These are phyloP conservation scores for Neoascochyta sp. DNA, from an alignment of 2,329 filamentous ascomycete species.

Conservation along the genomic window DNA sequence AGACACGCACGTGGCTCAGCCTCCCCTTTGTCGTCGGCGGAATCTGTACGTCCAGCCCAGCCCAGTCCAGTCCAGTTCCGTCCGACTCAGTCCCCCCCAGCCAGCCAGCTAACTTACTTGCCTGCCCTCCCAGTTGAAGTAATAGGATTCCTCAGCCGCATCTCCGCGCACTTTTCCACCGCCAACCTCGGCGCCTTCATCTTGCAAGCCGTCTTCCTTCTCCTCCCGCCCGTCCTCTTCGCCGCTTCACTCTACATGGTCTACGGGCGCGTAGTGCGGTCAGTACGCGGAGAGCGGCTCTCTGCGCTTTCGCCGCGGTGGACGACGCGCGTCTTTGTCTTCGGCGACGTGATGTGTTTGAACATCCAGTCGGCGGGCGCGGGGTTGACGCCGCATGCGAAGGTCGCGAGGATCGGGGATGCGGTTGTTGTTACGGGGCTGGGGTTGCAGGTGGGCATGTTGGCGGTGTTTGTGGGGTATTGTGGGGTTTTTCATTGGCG, in stretches of 20 bases:
- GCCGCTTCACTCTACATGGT: constrained; percentile 46
- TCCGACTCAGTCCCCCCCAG: too few relatives aligned
- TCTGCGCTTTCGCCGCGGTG: constrained; percentile 42
- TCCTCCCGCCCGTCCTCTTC: constrained; percentile 43
- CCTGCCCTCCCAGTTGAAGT: constrained; percentile 50
- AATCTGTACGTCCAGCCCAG: constrained; percentile 41
- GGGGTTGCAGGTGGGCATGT: constrained; percentile 55
- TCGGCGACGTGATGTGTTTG: constrained; percentile 51
- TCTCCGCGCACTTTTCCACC: constrained; percentile 31
- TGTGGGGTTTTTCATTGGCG: constrained; percentile 48
- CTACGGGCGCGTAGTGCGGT: constrained; percentile 36
- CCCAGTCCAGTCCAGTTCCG: too few relatives aligned
- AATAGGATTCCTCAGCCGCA: constrained; percentile 51
- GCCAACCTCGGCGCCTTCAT: constrained; percentile 35
- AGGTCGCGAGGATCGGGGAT: constrained; percentile 4
- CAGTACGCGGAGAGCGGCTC: constrained; percentile 37
- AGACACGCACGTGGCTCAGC: constrained; percentile 46
- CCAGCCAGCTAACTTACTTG: too few relatives aligned
- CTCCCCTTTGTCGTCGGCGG: constrained; percentile 47
- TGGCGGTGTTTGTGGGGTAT: constrained; percentile 52
- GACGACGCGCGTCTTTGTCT: constrained; percentile 53
- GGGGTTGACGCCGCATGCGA: constrained; percentile 30
- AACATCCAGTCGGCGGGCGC: constrained; percentile 47
- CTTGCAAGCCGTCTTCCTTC: constrained; percentile 38
- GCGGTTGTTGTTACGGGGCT: constrained; percentile 53